Evolutionary conservation across 192 early-diverging fungal species (phyloP), one percentile per base, ranked within the genome.

Genomic region (Umbelopsis sp.): DNA sequence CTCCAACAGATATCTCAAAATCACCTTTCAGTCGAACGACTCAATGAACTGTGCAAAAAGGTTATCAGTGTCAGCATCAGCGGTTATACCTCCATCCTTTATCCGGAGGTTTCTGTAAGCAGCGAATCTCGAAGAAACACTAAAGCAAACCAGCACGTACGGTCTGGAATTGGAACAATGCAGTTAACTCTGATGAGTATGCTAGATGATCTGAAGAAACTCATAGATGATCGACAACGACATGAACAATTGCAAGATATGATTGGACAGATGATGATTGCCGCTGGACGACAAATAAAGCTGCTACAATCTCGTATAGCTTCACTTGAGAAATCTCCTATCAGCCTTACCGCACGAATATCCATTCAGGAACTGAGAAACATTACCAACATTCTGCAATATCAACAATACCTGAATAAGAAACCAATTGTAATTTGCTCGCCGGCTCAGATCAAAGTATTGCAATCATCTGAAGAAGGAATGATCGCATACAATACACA

Each of bases 121-220:
- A n/a, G 26, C 20, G 14, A 62, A 8, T 14, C n/a, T 20, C 17
- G 29, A 2, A 62, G 31, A 62, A 62, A 62, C 20, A 32, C 7
- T 16, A 14, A 34, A 34, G 31, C 29, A 9, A 62, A 62, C 17
- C 56, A 36, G 12, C 56, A 34, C 8, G 56, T 62, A 20, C 12
- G 31, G 17, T 62, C 56, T 62, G 56, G 56, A 6, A 62, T 62
- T n/a, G 56, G 56, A 11, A 62, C 56, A 62, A 1, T 62, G 17
- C 56, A 62, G 5, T n/a, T 16, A 12, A 29, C 56, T 16, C 31
- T 62, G 24, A 34, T 32, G 31, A 32, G 31, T 11, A 34, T 34
- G 29, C 20, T 62, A 31, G 56, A 62, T 31, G 56, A 32, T 20
- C 8, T 62, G 56, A 62, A 32, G 8, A 32, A 34, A 14, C 31